Conservation (phyloP, 2,329 filamentous ascomycete species). For the Tolypocladium tundrense region DNA sequence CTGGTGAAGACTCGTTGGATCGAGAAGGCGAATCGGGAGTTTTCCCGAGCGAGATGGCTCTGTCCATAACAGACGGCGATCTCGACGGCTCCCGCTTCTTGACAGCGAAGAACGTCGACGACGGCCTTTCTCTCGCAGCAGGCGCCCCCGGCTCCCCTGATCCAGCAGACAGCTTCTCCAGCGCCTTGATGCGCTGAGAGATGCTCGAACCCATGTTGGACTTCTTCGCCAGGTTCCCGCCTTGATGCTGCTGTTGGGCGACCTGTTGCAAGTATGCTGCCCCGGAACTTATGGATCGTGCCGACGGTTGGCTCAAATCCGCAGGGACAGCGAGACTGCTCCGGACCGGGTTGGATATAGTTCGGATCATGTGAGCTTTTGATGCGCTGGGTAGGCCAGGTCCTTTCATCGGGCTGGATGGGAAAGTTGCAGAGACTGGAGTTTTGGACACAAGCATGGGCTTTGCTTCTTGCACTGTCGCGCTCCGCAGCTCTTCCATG, state of each 20-base stretch:
- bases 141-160: constrained; percentile 13
- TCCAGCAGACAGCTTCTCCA: constrained; percentile 62
- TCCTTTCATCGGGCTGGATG: constrained; percentile 14
- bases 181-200: constrained; percentile 84
- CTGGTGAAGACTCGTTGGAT: constrained; percentile 37
- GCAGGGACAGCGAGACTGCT: constrained; percentile 33
- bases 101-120: constrained; percentile 50
- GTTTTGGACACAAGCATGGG: constrained; percentile 71
- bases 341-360: constrained; percentile 36
- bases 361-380: constrained; percentile 27
- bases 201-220: constrained; percentile 82
- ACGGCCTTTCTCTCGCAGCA: constrained; percentile 27
- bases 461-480: constrained; percentile 74
- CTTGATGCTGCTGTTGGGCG: constrained; percentile 39
- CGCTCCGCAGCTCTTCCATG: constrained; percentile 76
- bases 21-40: constrained; percentile 21
- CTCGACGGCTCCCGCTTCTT: constrained; percentile 37
- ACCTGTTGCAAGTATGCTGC: constrained; percentile 45
- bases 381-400: constrained; percentile 1
- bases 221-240: constrained; percentile 47
- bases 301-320: constrained; percentile 34
- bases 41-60: constrained; percentile 28
- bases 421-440: constrained; percentile 60
- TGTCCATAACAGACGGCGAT: constrained; percentile 35
- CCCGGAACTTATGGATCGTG: constrained; percentile 46